phyloP scores from a whole-genome alignment of 495 filamentous ascomycete species.

The Daldinia bambusicola region DNA sequence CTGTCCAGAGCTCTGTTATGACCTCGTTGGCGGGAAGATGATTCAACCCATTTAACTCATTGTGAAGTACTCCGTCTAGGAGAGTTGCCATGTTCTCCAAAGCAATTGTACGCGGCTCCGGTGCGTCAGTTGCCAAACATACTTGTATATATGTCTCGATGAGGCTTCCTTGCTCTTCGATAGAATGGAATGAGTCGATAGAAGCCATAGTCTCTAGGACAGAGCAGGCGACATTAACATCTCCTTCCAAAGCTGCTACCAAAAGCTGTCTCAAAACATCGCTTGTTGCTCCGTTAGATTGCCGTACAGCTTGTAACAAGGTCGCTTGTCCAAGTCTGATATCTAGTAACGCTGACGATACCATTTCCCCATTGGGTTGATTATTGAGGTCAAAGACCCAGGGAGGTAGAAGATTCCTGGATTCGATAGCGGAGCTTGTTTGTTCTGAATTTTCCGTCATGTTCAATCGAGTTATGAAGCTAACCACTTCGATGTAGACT shows the following conservation, averaged over 20 bases:
- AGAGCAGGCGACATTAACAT: conserved; percentile 43
- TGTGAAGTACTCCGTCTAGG: conserved; percentile 45
- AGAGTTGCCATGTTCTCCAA: conserved; percentile 51
- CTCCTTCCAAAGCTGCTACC: conserved; percentile 20
- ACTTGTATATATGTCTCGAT: conserved; percentile 34
- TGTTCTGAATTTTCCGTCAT: background rate
- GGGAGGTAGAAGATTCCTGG: background rate
- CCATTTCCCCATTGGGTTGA: background rate
- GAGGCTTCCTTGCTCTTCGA: conserved; percentile 17
- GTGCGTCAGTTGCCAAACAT: conserved; percentile 37
- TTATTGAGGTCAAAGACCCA: background rate
- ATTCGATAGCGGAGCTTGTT: background rate
- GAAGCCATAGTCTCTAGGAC: conserved; percentile 43
- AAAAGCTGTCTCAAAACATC: conserved; percentile 23
- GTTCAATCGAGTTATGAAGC: conserved; percentile 42
- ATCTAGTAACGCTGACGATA: conserved; percentile 37
- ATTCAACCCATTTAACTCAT: background rate
- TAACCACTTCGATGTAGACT: conserved; percentile 55
- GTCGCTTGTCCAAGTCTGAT: conserved; percentile 33
- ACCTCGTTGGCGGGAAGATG: conserved; percentile 39
- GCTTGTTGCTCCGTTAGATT: background rate
- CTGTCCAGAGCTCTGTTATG: conserved; percentile 45
- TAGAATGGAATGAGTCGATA: conserved; percentile 1
- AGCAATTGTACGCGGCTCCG: conserved; percentile 53
- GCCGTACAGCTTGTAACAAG: conserved; percentile 27